Evolutionary conservation across 2,329 filamentous ascomycete species (phyloP).

Genomic region (Hypomyces rosellus): DNA sequence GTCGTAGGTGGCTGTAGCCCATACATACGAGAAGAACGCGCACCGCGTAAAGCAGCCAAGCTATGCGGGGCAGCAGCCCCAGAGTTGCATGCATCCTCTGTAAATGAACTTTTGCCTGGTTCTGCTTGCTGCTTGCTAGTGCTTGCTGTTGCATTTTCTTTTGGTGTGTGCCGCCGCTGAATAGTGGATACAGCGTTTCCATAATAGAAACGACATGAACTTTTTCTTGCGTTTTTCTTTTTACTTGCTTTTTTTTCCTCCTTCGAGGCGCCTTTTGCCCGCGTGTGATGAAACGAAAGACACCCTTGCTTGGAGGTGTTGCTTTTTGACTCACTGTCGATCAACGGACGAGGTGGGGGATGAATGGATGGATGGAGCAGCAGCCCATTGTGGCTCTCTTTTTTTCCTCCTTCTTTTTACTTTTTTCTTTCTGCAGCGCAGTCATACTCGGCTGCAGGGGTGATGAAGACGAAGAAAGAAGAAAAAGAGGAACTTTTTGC

Average conservation of each 20-base stretch:
- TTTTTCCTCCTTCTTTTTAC: constrained; percentile 5
- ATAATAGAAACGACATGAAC: too few species aligned
- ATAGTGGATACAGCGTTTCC: too few species aligned
- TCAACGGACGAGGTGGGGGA: neutral
- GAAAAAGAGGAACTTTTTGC: too few species aligned
- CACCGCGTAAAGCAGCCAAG: constrained; percentile 19
- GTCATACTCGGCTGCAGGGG: neutral
- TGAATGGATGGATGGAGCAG: neutral
- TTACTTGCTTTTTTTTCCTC: neutral
- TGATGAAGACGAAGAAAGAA: too few species aligned
- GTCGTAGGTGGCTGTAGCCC: neutral
- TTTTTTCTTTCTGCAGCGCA: neutral
- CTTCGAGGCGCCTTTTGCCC: neutral
- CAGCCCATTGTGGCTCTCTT: neutral
- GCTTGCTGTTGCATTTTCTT: too few species aligned
- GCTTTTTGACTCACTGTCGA: neutral
- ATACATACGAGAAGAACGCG: constrained; percentile 15
- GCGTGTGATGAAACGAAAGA: constrained; percentile 16
- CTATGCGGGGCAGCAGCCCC: neutral
- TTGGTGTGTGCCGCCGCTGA: too few species aligned
- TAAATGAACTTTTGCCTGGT: too few species aligned
- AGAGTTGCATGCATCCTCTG: too few species aligned
- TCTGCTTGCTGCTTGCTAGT: too few species aligned
- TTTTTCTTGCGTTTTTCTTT: neutral
- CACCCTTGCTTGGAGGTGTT: neutral